phyloP scores from a whole-genome alignment of 1,139 yeast species.

The Candida anutae region DNA sequence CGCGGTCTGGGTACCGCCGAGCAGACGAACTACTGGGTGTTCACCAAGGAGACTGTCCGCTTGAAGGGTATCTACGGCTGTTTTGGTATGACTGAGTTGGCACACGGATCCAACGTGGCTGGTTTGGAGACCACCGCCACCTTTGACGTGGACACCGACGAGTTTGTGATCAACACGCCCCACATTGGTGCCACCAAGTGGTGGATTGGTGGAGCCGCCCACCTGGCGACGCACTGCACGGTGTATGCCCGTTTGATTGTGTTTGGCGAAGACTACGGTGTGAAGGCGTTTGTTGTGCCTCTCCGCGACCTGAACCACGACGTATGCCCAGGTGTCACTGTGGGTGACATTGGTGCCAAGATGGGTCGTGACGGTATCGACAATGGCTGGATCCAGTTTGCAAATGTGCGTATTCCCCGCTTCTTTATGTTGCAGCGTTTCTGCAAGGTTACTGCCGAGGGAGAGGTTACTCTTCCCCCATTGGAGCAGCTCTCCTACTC shows the following conservation, averaged over 20 bases:
- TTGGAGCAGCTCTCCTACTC: slow-evolving; percentile 42
- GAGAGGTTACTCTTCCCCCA: slow-evolving; percentile 37
- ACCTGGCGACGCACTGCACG: slow-evolving; percentile 39
- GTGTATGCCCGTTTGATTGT: slow-evolving; percentile 39
- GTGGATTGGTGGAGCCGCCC: slow-evolving; percentile 50
- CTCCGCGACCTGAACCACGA: slow-evolving; percentile 39
- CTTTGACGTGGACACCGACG: slow-evolving; percentile 32
- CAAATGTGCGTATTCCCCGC: slow-evolving; percentile 38
- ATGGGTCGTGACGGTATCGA: slow-evolving; percentile 46
- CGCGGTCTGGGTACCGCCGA: slow-evolving; percentile 26
- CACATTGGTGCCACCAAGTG: slow-evolving; percentile 45
- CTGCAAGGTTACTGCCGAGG: slow-evolving; percentile 34
- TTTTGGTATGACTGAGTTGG: slow-evolving; percentile 45
- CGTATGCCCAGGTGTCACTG: slow-evolving; percentile 35
- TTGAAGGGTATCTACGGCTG: slow-evolving; percentile 37
- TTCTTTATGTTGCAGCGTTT: slow-evolving; percentile 42
- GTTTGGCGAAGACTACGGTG: slow-evolving; percentile 40
- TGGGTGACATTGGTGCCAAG: slow-evolving; percentile 43
- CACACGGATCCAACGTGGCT: slow-evolving; percentile 41
- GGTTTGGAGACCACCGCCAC: slow-evolving; percentile 44
- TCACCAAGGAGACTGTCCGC: slow-evolving; percentile 27
- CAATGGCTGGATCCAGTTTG: slow-evolving; percentile 45
- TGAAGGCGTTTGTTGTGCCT: slow-evolving; percentile 42
- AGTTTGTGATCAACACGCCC: slow-evolving; percentile 39
- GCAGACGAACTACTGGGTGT: slow-evolving; percentile 35